Evolutionary conservation across 31 red algal species (phyloP).

Genomic region (Odonthalia washingtoniensis): DNA sequence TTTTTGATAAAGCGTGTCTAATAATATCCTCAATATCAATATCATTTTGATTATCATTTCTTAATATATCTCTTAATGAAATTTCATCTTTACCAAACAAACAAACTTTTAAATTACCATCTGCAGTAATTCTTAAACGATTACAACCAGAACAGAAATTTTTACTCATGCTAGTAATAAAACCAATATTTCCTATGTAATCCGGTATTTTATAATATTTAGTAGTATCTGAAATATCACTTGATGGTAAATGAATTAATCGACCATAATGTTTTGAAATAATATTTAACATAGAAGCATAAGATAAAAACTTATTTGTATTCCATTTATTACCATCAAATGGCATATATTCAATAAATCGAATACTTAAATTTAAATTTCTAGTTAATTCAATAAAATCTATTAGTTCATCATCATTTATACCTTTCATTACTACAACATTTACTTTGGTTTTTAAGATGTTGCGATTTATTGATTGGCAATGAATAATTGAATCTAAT

Average conservation of each 20-base stretch:
- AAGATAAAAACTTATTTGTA: conserved; percentile 67
- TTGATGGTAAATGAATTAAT: conserved; percentile 36
- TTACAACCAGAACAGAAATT: conserved; percentile 98
- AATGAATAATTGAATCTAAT: conserved; percentile 49
- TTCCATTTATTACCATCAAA: conserved; percentile 93
- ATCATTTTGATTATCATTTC: conserved; percentile 63
- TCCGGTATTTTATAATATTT: conserved; percentile 85
- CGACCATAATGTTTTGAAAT: conserved; percentile 45
- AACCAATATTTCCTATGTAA: conserved; percentile 76
- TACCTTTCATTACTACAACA: conserved; percentile 86
- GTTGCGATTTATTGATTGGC: background rate
- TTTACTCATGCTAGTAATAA: conserved; percentile 95
- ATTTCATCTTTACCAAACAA: conserved; percentile 86
- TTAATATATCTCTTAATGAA: conserved; percentile 74
- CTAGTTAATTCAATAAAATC: conserved; percentile 63
- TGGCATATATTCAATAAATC: conserved; percentile 99
- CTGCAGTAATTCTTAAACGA: conserved; percentile 90
- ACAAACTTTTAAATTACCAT: conserved; percentile 89
- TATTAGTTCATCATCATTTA: conserved; percentile 80
- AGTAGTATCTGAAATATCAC: conserved; percentile 62
- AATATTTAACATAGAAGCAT: conserved; percentile 74
- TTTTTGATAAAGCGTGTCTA: conserved; percentile 63
- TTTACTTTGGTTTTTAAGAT: conserved; percentile 75
- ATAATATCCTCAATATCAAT: conserved; percentile 27
- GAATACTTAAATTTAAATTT: conserved; percentile 53